phyloP scores from a whole-genome alignment of 495 filamentous ascomycete species.

The Emericellopsis terricola region DNA sequence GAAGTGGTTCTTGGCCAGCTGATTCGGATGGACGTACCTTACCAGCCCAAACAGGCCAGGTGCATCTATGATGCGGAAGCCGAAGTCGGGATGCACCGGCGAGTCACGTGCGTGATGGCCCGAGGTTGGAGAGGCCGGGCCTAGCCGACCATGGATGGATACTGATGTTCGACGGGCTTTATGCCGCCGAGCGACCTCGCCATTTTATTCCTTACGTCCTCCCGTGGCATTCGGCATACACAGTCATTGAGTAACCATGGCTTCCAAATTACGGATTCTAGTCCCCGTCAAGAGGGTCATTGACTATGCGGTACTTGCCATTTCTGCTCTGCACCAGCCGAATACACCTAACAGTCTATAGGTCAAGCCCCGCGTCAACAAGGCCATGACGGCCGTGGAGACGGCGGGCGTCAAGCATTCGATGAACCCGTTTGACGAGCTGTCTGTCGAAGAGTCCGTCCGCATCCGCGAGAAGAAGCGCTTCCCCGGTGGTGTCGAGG shows the following conservation, averaged over 20 bases:
- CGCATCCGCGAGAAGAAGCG: conserved; percentile 69
- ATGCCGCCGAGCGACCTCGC: not conserved
- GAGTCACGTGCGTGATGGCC: conserved; percentile 5
- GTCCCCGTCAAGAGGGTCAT: conserved; percentile 96
- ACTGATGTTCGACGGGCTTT: not conserved
- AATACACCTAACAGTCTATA: conserved; percentile 14
- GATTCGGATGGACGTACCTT: too few relatives aligned
- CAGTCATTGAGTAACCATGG: too few relatives aligned
- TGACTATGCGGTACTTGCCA: conserved; percentile 77
- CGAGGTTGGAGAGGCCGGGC: conserved; percentile 19
- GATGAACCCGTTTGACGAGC: conserved; percentile 98
- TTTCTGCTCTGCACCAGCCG: not conserved
- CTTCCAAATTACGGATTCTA: conserved; percentile 73
- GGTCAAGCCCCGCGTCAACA: conserved; percentile 98
- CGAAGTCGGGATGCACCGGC: not conserved
- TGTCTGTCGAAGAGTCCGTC: conserved; percentile 89
- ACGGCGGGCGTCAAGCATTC: conserved; percentile 85
- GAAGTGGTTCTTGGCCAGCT: too few relatives aligned
- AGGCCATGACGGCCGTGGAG: conserved; percentile 82
- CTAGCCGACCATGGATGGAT: conserved; percentile 9
- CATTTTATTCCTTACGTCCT: not conserved
- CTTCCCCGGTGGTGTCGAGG: conserved; percentile 45
- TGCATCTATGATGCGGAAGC: not conserved
- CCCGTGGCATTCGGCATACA: not conserved
- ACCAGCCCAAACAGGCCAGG: too few relatives aligned